Evolutionary conservation across 129 eudicot genomes (phyloP), one percentile per base, ranked within the genome.

Genomic region (Centrapalus pauciflorus): DNA sequence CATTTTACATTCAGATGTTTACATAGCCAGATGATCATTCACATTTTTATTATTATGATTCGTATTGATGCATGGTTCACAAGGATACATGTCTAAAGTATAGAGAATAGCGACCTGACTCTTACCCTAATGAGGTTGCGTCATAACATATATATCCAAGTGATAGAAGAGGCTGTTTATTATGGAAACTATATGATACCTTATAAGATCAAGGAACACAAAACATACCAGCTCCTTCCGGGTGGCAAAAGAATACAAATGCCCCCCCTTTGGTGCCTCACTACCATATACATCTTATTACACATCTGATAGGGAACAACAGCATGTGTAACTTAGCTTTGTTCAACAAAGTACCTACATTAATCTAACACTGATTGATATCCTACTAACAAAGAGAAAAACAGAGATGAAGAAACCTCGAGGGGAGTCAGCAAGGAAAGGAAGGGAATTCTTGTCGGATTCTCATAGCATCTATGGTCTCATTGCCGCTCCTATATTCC

Each of bases 401-500:
- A 66, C 40, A 64, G 60, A 20, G 46, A 73, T 75, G 73, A 68
- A 66, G 60, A 70, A 29, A 29, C 64, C 77, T 28, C 21, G 27
- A 50, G 14, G 46, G 8, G 17, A 45, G n/a, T 2, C 30, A 1
- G n/a, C 56, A 40, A 6, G 55, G 27, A 13, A 35, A 32, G n/a
- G 26, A 49, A 50, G 4, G 60, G 38, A 6, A n/a, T 66, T 55
- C 46, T 48, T 43, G 10, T 28, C 37, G 8, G 61, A 17, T 52
- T 40, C 58, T 69, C 30, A 64, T 48, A 58, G 48, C 56, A 59
- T 76, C 29, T 69, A 64, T 20, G 10, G 30, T 13, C 78, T 63
- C 77, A 68, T 63, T 11, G 23, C 33, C 3, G 60, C 78, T 59
- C 83, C 93, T 8, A 85, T 1, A 38, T 78, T 55, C 21, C 83